Evolutionary conservation across 495 filamentous ascomycete species (phyloP), one percentile per base, ranked within the genome.

Genomic region (Penicillium fimorum): DNA sequence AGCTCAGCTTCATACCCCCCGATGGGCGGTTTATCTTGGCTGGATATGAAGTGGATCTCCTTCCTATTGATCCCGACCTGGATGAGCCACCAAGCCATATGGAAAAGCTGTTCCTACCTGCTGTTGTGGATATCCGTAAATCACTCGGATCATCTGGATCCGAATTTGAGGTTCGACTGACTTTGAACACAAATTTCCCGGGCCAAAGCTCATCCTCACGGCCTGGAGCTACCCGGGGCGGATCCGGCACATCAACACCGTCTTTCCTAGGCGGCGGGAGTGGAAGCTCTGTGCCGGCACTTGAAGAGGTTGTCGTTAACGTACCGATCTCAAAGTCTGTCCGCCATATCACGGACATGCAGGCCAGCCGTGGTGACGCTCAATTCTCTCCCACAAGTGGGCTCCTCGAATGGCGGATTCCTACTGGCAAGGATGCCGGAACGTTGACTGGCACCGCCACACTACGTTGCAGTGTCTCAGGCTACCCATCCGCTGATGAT

Each of bases 21-120:
- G 94, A 99, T 67, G 94, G 94, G 18, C 82, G 89, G n/a, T 98
- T 97, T 66, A 89, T 94, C 12, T 80, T 98, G 9, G 91, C 91
- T 25, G 92, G 92, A 4, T 98, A 98, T 63, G 94, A 96, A 69
- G 91, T 96, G 33, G 89, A 97, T 72, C 78, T 98, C 22, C 78
- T 98, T 22, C 88, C 90, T 3, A 81, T 84, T 13, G 70, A 77
- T 48, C 63, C 76, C 1, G 67, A 70, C 52, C 63, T 76, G 32
- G 72, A 81, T 46, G 49, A 75, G 33, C 65, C 77, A 41, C 77
- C 77, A 10, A 79, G 68, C 30, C 74, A 77, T 56, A 77, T 76
- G 71, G 75, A 85, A 47, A 88, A 84, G 64, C 74, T 97, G 3
- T 88, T 90, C 55, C 72, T 98, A 7, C 94, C 94, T 0, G 89